Evolutionary conservation across 2,329 filamentous ascomycete species (phyloP).

Genomic region (Nigrospora osmanthi): DNA sequence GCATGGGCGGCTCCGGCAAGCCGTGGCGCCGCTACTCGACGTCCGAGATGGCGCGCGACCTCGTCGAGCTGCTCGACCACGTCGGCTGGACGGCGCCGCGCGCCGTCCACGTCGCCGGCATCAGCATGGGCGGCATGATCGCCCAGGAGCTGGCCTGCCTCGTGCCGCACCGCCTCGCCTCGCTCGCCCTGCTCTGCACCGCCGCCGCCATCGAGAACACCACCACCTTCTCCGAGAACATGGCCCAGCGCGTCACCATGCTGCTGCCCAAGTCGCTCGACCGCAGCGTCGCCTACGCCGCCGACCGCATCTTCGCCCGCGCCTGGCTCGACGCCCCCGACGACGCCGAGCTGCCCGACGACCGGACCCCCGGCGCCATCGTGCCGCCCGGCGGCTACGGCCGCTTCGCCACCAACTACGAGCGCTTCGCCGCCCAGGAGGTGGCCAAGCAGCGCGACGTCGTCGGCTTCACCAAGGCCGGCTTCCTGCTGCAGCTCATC

Average conservation of each 20-base stretch:
- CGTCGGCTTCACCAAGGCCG: constrained; percentile 52
- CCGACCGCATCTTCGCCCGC: constrained; percentile 57
- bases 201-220: constrained; percentile 55
- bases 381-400: constrained; percentile 25
- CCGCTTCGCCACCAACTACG: constrained; percentile 66
- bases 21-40: constrained; percentile 74
- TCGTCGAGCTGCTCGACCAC: constrained; percentile 56
- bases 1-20: constrained; percentile 73
- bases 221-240: constrained; percentile 54
- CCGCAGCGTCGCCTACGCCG: constrained; percentile 55
- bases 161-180: constrained; percentile 44
- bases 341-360: constrained; percentile 39
- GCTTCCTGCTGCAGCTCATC: constrained; percentile 69
- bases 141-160: constrained; percentile 66
- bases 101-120: constrained; percentile 61
- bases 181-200: constrained; percentile 54
- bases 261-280: constrained; percentile 66
- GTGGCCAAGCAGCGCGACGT: constrained; percentile 60
- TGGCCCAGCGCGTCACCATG: constrained; percentile 47
- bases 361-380: constrained; percentile 15
- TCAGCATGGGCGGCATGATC: constrained; percentile 89
- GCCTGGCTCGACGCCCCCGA: constrained; percentile 58
- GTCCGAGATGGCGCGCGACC: constrained; percentile 74
- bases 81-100: constrained; percentile 55
- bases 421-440: constrained; percentile 77